Evolutionary conservation across 371 early-diverging fungal genomes (phyloP).

Genomic region (Dipsacomyces acuminosporus): DNA sequence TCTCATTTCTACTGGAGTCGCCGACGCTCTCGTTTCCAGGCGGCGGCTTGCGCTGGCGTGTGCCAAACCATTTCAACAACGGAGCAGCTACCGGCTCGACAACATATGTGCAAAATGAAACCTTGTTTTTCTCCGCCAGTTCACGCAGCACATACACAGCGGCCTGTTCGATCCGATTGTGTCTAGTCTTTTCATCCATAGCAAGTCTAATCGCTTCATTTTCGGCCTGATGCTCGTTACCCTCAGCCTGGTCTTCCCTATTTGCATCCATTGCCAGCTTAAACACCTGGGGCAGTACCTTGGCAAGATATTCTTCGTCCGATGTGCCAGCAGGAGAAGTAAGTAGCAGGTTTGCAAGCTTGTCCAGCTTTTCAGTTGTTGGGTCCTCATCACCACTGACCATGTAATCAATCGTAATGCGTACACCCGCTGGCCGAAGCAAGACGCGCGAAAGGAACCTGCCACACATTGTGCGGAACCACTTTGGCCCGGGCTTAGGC

Average conservation of each 20-base stretch:
- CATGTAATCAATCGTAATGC: conserved; percentile 60
- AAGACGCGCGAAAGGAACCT: conserved; percentile 61
- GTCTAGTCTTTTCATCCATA: conserved; percentile 2
- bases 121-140: conserved; percentile 10
- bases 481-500: conserved; percentile 50
- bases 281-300: conserved; percentile 23
- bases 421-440: conserved; percentile 58
- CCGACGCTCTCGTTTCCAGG: too few species aligned
- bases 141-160: conserved; percentile 17
- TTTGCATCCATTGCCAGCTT: conserved; percentile 4
- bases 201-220: background rate
- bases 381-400: conserved; percentile 49
- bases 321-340: conserved; percentile 37
- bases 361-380: conserved; percentile 52
- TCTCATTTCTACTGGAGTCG: background rate
- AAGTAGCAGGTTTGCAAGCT: conserved; percentile 56
- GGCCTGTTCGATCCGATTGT: conserved; percentile 10
- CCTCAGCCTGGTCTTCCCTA: background rate
- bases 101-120: conserved; percentile 2
- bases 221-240: background rate
- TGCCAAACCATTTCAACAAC: conserved; percentile 22
- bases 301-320: conserved; percentile 1
- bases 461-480: conserved; percentile 62
- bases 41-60: background rate
- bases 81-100: conserved; percentile 5